Evolutionary conservation across 768 basidiomycete species (phyloP).

Genomic region (Auricularia sp.): DNA sequence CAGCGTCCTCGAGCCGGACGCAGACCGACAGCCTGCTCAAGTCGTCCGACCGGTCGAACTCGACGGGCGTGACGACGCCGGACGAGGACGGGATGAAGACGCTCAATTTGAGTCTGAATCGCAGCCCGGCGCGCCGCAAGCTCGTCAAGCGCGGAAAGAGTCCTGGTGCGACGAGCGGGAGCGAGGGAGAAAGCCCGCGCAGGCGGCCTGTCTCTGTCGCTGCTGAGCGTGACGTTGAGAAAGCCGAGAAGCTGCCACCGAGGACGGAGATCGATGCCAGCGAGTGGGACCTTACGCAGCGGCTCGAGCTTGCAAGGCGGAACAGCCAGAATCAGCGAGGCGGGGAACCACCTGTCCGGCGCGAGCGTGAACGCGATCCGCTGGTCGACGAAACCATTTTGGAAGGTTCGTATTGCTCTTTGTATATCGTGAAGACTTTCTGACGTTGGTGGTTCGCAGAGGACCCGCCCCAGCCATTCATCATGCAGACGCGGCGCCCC

Average conservation of each 20-base stretch:
- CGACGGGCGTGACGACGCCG: conserved; percentile 45
- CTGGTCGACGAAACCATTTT: conserved; percentile 60
- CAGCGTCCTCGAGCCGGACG: conserved; percentile 62
- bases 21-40: conserved; percentile 60
- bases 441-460: conserved; percentile 30
- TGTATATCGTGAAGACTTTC: conserved; percentile 7
- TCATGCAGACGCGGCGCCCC: neutral
- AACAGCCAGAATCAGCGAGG: conserved; percentile 74
- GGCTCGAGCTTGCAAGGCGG: conserved; percentile 70
- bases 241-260: conserved; percentile 28
- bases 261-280: conserved; percentile 46
- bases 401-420: conserved; percentile 44
- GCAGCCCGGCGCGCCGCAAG: conserved; percentile 22
- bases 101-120: neutral
- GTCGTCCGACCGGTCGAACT: conserved; percentile 63
- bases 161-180: conserved; percentile 14
- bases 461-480: conserved; percentile 42
- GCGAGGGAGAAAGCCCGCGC: conserved; percentile 19
- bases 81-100: conserved; percentile 40
- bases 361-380: neutral
- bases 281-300: conserved; percentile 66
- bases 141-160: conserved; percentile 26
- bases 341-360: conserved; percentile 25
- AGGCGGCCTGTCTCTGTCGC: conserved; percentile 20
- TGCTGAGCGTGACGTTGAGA: conserved; percentile 30